Conservation (phyloP, 257 asterid species). For the Nicotiana knightiana region DNA sequence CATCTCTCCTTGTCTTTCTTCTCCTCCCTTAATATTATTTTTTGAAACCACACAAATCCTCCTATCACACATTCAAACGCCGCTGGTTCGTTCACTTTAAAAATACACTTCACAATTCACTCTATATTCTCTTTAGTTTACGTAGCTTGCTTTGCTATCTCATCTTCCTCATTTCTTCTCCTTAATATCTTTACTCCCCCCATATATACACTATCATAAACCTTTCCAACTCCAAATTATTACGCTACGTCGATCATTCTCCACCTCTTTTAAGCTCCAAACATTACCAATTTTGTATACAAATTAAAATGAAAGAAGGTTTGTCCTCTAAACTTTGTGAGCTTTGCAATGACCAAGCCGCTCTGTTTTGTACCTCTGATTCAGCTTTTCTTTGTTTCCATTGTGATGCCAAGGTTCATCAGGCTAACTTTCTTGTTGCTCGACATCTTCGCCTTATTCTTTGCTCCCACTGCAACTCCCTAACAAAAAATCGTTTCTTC, state of each 20-base stretch:
- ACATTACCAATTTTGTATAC: neutral
- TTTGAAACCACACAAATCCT: neutral
- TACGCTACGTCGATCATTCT: no score
- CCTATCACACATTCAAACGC: no score
- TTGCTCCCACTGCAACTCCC: slow-evolving; percentile 23
- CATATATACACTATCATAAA: neutral
- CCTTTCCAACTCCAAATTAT: no score
- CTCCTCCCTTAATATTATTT: neutral
- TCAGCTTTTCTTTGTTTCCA: slow-evolving; percentile 45
- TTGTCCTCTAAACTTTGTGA: slow-evolving; percentile 27
- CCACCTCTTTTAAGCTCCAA: neutral
- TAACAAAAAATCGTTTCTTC: slow-evolving; percentile 15
- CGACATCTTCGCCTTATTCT: slow-evolving; percentile 49
- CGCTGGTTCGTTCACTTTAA: neutral
- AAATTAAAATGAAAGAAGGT: neutral
- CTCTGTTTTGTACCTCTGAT: slow-evolving; percentile 51
- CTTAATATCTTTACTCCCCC: neutral
- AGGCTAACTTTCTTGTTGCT: slow-evolving; percentile 58
- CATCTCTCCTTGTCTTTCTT: neutral
- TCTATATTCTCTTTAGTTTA: neutral
- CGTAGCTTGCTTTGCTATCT: slow-evolving; percentile 2
- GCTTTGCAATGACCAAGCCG: slow-evolving; percentile 40
- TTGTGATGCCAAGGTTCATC: slow-evolving; percentile 54
- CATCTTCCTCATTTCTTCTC: neutral
- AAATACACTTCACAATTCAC: neutral